Percentiles rank a stretch among this genome's conserved stretches.
These are phyloP conservation scores for Termitomyces sp. DNA, from an alignment of 768 basidiomycete species.

Conservation along the genomic window DNA sequence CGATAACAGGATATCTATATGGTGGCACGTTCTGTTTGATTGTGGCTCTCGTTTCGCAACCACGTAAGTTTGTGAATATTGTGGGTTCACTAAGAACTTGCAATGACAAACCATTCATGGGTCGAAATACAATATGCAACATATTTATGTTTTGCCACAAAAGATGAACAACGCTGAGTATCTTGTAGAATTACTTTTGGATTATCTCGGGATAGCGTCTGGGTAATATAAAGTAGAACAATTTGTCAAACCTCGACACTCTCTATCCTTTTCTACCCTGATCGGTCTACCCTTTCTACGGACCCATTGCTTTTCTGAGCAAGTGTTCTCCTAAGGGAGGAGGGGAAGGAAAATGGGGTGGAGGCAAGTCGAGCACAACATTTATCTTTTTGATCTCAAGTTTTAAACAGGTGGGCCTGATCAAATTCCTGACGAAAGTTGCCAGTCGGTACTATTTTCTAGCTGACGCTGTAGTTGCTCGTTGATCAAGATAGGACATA, in stretches of 20 bases:
- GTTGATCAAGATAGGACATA: no score
- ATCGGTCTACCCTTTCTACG: neutral
- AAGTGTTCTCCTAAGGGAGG: neutral
- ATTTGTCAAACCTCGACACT: no score
- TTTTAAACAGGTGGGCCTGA: no score
- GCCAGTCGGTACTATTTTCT: no score
- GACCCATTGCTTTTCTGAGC: neutral
- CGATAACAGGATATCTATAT: neutral
- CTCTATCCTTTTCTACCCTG: neutral
- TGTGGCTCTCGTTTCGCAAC: neutral
- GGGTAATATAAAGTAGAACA: no score
- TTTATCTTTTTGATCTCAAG: no score
- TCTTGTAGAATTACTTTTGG: no score
- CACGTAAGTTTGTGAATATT: neutral
- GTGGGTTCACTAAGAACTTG: neutral
- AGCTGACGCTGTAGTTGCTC: no score
- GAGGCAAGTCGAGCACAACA: conserved; percentile 11
- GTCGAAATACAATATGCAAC: neutral
- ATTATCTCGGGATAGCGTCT: no score
- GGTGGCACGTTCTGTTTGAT: neutral
- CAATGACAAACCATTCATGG: neutral
- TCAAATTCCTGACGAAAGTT: no score
- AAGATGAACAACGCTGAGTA: no score
- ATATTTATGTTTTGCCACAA: no score
- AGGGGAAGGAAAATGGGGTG: neutral